Evolutionary conservation across 331 rosid species (phyloP).

Genomic region (Pyrus hybrid): DNA sequence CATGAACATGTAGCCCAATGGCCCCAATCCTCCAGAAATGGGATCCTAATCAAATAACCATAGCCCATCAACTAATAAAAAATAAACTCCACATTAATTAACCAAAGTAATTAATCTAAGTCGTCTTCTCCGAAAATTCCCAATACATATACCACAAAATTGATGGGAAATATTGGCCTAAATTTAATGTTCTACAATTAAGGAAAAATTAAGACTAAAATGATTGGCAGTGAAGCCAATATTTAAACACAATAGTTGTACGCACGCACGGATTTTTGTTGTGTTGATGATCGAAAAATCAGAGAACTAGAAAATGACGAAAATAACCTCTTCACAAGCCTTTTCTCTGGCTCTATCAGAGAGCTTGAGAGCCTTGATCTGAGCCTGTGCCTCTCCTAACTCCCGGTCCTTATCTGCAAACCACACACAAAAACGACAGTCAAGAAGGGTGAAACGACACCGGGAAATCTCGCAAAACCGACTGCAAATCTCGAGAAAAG

Average conservation of each 20-base stretch:
- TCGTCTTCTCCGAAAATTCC: background rate
- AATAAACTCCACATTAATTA: background rate
- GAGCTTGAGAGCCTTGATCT: constrained; percentile 88
- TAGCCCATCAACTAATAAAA: background rate
- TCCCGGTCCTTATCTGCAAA: constrained; percentile 92
- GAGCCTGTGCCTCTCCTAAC: constrained; percentile 87
- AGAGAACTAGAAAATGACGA: background rate
- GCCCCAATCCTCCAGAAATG: background rate
- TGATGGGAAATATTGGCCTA: background rate
- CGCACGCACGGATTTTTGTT: background rate
- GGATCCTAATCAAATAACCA: background rate
- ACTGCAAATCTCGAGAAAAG: constrained; percentile 31
- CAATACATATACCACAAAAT: background rate
- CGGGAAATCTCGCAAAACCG: constrained; percentile 6
- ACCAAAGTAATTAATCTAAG: background rate
- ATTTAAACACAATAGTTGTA: background rate
- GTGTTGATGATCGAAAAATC: background rate
- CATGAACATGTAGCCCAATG: background rate
- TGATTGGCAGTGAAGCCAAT: background rate
- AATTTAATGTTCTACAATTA: background rate
- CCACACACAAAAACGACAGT: constrained; percentile 1
- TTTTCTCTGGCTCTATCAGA: constrained; percentile 93
- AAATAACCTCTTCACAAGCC: constrained; percentile 93
- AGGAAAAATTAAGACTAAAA: background rate
- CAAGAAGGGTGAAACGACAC: background rate